phyloP scores from a whole-genome alignment of 108 stramenopile species.

The Cyclotella baltica region DNA sequence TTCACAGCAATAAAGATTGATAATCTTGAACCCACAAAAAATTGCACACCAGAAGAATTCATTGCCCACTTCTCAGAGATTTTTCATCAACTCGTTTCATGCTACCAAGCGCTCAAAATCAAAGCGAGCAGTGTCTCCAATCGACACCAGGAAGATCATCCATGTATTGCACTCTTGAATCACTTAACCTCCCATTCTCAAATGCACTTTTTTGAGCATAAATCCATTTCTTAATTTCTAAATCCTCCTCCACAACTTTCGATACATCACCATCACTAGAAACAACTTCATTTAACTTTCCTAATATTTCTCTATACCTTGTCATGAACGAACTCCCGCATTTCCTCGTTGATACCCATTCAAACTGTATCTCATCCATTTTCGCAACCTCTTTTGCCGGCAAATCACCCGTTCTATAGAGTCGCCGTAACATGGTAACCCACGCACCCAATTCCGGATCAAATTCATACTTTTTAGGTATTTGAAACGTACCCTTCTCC shows the following conservation, averaged over 20 bases:
- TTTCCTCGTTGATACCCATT: constrained; percentile 72
- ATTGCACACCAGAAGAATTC: no score
- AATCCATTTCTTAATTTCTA: constrained; percentile 59
- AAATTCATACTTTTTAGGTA: constrained; percentile 82
- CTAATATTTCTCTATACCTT: constrained; percentile 59
- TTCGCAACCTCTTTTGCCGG: constrained; percentile 58
- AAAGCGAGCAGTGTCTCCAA: constrained; percentile 34
- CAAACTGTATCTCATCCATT: constrained; percentile 69
- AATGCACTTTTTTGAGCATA: constrained; percentile 61
- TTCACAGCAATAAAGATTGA: no score
- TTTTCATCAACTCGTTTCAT: no score
- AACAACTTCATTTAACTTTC: constrained; percentile 32
- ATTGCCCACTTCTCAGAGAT: no score
- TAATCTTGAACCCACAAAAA: no score
- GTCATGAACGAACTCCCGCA: constrained; percentile 84
- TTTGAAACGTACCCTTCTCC: constrained; percentile 65
- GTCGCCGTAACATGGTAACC: constrained; percentile 83
- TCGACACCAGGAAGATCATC: constrained; percentile 51
- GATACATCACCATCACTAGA: constrained; percentile 36
- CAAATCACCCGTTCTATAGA: constrained; percentile 51
- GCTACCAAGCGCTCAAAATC: no score
- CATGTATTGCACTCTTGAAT: constrained; percentile 77
- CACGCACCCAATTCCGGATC: constrained; percentile 88
- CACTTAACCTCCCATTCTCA: constrained; percentile 66
- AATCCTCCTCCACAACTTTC: constrained; percentile 29